These are phyloP conservation scores for Entonaema liquescens DNA, from an alignment of 495 filamentous ascomycete genomes.

Conservation along the genomic window DNA sequence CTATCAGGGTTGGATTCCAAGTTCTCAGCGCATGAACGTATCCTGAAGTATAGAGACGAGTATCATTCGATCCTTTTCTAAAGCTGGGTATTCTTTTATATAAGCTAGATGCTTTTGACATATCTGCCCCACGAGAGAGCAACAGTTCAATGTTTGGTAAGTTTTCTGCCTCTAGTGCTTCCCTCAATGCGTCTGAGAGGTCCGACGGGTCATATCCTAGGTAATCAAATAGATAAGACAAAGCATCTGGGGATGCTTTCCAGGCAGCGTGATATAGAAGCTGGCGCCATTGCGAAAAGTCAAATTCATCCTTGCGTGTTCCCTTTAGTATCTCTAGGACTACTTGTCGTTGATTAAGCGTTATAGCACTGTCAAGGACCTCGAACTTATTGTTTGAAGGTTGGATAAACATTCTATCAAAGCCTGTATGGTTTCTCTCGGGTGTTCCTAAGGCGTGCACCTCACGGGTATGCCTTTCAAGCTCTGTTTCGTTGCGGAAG, in stretches of 20 bases:
- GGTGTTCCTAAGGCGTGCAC: not conserved
- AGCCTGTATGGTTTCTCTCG: not conserved
- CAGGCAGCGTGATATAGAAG: not conserved
- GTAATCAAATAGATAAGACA: slow-evolving; percentile 1
- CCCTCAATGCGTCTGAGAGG: not conserved
- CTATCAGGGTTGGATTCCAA: slow-evolving; percentile 14
- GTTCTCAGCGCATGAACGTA: slow-evolving; percentile 14
- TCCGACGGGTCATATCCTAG: not conserved
- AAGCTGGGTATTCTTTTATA: too few relatives aligned
- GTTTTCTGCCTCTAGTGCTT: slow-evolving; percentile 8
- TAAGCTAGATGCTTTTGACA: not conserved
- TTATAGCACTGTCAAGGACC: slow-evolving; percentile 2
- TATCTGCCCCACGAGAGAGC: slow-evolving; percentile 7
- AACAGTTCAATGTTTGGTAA: slow-evolving; percentile 24
- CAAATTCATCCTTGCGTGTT: not conserved
- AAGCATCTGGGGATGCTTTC: slow-evolving; percentile 5
- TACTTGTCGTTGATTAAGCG: not conserved
- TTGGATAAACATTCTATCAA: not conserved
- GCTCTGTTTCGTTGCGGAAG: slow-evolving; percentile 1
- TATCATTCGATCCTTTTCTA: too few relatives aligned
- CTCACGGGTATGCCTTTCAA: slow-evolving; percentile 2
- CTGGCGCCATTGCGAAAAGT: not conserved
- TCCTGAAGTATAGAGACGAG: not conserved
- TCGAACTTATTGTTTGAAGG: not conserved
- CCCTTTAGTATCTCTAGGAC: not conserved